phyloP scores from a whole-genome alignment of 495 filamentous ascomycete genomes.

The Hyphodiscus hymeniophilus region DNA sequence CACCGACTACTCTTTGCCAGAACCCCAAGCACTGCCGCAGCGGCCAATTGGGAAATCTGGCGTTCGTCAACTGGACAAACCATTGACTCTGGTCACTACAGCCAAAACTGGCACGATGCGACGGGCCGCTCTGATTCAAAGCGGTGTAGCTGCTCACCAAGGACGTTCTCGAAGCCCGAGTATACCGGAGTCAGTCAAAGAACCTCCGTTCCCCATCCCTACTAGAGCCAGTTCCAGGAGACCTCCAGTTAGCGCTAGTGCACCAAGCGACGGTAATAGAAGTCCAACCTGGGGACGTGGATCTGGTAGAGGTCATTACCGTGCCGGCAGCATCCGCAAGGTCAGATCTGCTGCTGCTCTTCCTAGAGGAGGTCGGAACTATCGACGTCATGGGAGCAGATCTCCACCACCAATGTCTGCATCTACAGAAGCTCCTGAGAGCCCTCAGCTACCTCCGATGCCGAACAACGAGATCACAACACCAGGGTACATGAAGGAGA shows the following conservation, averaged over 20 bases:
- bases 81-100: conserved; percentile 20
- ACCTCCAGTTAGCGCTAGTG: conserved; percentile 55
- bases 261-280: conserved; percentile 62
- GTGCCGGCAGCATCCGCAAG: conserved; percentile 61
- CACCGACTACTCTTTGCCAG: conserved; percentile 9
- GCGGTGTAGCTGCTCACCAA: conserved; percentile 62
- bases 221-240: conserved; percentile 80
- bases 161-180: conserved; percentile 68
- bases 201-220: conserved; percentile 86
- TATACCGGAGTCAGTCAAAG: conserved; percentile 44
- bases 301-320: conserved; percentile 32
- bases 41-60: conserved; percentile 6
- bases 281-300: conserved; percentile 60
- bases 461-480: conserved; percentile 64
- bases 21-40: conserved; percentile 9
- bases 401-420: conserved; percentile 60
- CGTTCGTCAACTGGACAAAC: conserved; percentile 22
- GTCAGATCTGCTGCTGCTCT: conserved; percentile 73
- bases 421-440: conserved; percentile 58
- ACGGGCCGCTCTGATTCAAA: conserved; percentile 66
- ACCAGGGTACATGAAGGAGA: conserved; percentile 37
- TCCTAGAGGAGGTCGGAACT: conserved; percentile 37
- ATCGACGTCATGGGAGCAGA: conserved; percentile 43
- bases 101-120: conserved; percentile 36
- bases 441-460: conserved; percentile 63